Conservation (phyloP, 352 stramenopile genomes). For the Phytopythium mirpurense region DNA sequence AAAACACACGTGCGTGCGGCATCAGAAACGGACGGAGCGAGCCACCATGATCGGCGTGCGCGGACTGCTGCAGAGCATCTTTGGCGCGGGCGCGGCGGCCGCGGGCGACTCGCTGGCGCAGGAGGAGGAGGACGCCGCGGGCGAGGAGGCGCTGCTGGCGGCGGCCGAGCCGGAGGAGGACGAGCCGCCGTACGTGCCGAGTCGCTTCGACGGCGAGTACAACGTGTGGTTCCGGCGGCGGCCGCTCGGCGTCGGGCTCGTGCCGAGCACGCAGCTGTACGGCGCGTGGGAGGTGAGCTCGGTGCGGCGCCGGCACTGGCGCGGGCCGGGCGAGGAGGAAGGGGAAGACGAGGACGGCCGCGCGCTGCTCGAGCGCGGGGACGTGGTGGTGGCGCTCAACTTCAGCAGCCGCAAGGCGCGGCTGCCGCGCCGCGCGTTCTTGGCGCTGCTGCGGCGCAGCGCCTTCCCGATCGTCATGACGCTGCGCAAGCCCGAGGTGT, state of each 20-base stretch:
- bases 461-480: constrained; percentile 61
- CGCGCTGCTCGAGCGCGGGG: constrained; percentile 29
- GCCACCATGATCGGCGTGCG: constrained; percentile 29
- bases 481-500: constrained; percentile 50
- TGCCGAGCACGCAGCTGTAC: constrained; percentile 77
- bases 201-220: constrained; percentile 58
- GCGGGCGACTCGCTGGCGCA: constrained; percentile 5
- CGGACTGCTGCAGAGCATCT: constrained; percentile 30
- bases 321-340: constrained; percentile 2
- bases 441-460: constrained; percentile 33
- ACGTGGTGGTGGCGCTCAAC: constrained; percentile 72
- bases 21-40: too few species aligned
- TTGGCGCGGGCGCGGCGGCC: constrained; percentile 11
- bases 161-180: constrained; percentile 1
- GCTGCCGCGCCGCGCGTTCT: constrained; percentile 38
- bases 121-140: constrained; percentile 1
- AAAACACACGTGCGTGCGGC: too few species aligned
- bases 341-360: constrained; percentile 10
- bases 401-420: constrained; percentile 39
- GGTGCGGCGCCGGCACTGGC: constrained; percentile 14
- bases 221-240: constrained; percentile 59
- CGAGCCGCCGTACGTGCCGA: constrained; percentile 34
- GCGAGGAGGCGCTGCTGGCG: constrained; percentile 2
- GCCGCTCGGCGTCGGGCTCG: constrained; percentile 66
- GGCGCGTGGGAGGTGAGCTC: constrained; percentile 74